Evolutionary conservation across 2,329 filamentous ascomycete genomes (phyloP), one percentile per base, ranked within the genome.

Genomic region (Nannizziopsis barbatae): DNA sequence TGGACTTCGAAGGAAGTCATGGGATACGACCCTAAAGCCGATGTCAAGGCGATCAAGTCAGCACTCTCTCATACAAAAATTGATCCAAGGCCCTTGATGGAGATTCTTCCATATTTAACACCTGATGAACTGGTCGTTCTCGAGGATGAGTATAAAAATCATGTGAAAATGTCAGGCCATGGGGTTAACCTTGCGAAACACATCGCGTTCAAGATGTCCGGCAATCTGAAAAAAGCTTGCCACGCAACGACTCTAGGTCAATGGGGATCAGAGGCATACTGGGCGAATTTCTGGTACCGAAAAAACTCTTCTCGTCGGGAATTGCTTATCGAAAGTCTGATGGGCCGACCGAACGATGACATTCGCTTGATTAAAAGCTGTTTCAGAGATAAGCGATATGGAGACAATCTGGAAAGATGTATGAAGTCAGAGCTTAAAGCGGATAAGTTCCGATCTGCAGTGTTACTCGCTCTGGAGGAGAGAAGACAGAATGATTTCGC

Each of bases 221-320:
- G 68, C 14, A 81, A 79, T 30, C 81, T 96, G 56, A 90, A 89
- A 68, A 96, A 96, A 68, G 84, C 85, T 5, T 88, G 84, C 60
- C 95, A 96, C 64, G 81, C 89, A 2, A 89, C 86, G 2, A 88
- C 90, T 0, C 76, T 96, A 0, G 92, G 92, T 8, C 77, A 77
- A 45, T 96, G 88, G 82, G 92, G 95, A 69, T 83, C 81, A 57
- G 92, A 98, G 65, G 86, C 87, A 0, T 95, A 95, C 73, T 98
- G 92, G 89, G 88, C 90, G 51, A 96, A 95, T 65, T 95, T 87
- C 66, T 96, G 88, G 82, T 96, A 95, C 68, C 90, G 95, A 62
- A 82, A 83, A 33, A 84, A 90, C 65, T 85, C 83, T 58, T 86
- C 82, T 6, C 77, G 87, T 2, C 80, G 89, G 5, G 90, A 96